Evolutionary conservation across 2,329 filamentous ascomycete species (phyloP).

Genomic region (Dothideomycetes sp.): DNA sequence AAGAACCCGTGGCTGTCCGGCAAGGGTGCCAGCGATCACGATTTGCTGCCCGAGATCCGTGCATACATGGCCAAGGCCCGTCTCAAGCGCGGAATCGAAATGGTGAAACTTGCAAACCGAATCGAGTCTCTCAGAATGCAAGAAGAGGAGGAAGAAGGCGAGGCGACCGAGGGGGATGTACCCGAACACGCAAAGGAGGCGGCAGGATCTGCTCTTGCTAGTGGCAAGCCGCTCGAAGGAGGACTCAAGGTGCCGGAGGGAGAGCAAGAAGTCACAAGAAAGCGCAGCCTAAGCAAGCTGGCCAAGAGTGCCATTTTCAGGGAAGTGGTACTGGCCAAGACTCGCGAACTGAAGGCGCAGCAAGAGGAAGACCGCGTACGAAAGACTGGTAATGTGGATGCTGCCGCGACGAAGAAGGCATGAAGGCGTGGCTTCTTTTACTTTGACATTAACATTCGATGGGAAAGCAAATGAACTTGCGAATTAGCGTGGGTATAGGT

Average conservation of each 20-base stretch:
- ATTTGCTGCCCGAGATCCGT: slow-evolving; percentile 93
- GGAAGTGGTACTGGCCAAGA: slow-evolving; percentile 88
- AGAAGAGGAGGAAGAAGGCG: slow-evolving; percentile 74
- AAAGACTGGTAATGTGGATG: neutral
- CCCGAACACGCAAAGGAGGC: slow-evolving; percentile 51
- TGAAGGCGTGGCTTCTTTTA: neutral
- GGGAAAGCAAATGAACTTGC: neutral
- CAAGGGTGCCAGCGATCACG: slow-evolving; percentile 85
- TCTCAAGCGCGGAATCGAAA: slow-evolving; percentile 85
- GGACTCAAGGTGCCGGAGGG: slow-evolving; percentile 15
- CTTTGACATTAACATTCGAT: neutral
- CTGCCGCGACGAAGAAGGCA: slow-evolving; percentile 1
- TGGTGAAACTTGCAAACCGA: slow-evolving; percentile 90
- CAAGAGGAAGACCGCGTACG: slow-evolving; percentile 43
- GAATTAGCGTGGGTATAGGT: neutral
- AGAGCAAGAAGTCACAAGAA: slow-evolving; percentile 22
- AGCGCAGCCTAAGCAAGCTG: slow-evolving; percentile 45
- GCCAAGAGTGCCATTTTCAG: slow-evolving; percentile 72
- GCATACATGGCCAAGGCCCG: slow-evolving; percentile 86
- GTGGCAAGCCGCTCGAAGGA: slow-evolving; percentile 11
- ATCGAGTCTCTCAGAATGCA: slow-evolving; percentile 91
- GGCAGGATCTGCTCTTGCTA: slow-evolving; percentile 33
- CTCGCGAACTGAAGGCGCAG: slow-evolving; percentile 80
- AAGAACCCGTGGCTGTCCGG: slow-evolving; percentile 83
- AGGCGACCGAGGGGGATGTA: slow-evolving; percentile 44